Conservation (phyloP, 2,329 filamentous ascomycete species). For the Xylaria polymorpha region DNA sequence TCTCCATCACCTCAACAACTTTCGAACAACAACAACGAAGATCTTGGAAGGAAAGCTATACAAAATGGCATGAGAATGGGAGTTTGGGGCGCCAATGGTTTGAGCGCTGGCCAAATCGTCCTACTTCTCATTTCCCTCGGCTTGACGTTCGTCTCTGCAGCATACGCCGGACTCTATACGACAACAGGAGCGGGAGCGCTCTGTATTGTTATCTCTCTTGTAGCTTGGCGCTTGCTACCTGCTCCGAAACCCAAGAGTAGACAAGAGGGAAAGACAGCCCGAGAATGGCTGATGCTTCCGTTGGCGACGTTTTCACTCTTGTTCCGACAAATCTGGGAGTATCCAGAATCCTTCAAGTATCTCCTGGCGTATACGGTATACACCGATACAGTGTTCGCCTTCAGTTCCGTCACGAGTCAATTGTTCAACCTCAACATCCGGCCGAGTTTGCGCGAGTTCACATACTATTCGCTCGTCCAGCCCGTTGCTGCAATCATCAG, state of each 20-base stretch:
- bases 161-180: slow-evolving; percentile 24
- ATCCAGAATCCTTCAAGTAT: slow-evolving; percentile 27
- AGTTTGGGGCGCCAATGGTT: slow-evolving; percentile 25
- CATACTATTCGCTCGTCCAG: slow-evolving; percentile 29
- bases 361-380: slow-evolving; percentile 23
- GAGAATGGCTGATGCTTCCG: slow-evolving; percentile 20
- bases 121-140: slow-evolving; percentile 22
- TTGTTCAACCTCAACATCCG: slow-evolving; percentile 28
- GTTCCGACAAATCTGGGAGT: slow-evolving; percentile 21
- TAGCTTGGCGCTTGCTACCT: slow-evolving; percentile 15
- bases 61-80: slow-evolving; percentile 22
- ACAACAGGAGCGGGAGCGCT: slow-evolving; percentile 24
- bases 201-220: slow-evolving; percentile 21
- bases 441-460: slow-evolving; percentile 27
- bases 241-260: slow-evolving; percentile 4
- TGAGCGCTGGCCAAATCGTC: slow-evolving; percentile 21
- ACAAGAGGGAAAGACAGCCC: neutral
- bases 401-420: slow-evolving; percentile 19
- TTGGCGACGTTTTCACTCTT: slow-evolving; percentile 19
- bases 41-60: slow-evolving; percentile 4
- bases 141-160: slow-evolving; percentile 21
- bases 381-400: slow-evolving; percentile 25
- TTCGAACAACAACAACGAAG: neutral
- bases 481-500: slow-evolving; percentile 9
- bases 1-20: neutral